Evolutionary conservation across 768 basidiomycete genomes (phyloP), one percentile per base, ranked within the genome.

Genomic region (Boletus patriciae): DNA sequence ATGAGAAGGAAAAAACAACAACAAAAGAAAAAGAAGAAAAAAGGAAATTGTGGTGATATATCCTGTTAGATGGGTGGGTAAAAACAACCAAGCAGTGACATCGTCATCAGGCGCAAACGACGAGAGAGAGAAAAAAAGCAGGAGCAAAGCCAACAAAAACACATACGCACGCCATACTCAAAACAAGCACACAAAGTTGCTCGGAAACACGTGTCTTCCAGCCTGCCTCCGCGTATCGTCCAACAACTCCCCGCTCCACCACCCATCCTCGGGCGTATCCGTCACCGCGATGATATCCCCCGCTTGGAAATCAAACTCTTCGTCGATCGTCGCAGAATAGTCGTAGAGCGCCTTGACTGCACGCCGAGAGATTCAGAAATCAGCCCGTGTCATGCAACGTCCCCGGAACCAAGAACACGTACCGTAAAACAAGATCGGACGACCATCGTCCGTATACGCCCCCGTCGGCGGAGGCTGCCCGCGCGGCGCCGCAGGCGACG

Each of bases 261-360:
- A 98, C 1, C 96, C 96, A 65, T 97, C 95, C 64, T 94, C 94
- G 6, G 94, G 94, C 7, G 94, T 96, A 21, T 86, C 81, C 0
- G 92, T 95, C 11, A 98, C 95, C 8, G 94, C 95, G 61, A 98
- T 97, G 61, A 97, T 91, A 73, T 98, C 96, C 3, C 90, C 92
- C 21, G 86, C 78, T 68, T 94, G 92, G 84, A 98, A 98, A 70
- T 95, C 90, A 71, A 98, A 98, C 74, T 98, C 96, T 67, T 95
- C 93, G 2, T 90, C 87, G 59, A 89, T 91, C 12, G 88, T 86
- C 16, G 91, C 92, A 1, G 74, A 73, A 64, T 94, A 95, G 71
- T 94, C 90, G 69, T 92, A 96, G 60, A 95, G 74, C 38, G 94
- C 94, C 78, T 92, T 91, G 58, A 95, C 92, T 93, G 59, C 47